These are phyloP conservation scores for Zygotorulaspora mrakii DNA, from an alignment of 1,139 yeast species.

Conservation along the genomic window DNA sequence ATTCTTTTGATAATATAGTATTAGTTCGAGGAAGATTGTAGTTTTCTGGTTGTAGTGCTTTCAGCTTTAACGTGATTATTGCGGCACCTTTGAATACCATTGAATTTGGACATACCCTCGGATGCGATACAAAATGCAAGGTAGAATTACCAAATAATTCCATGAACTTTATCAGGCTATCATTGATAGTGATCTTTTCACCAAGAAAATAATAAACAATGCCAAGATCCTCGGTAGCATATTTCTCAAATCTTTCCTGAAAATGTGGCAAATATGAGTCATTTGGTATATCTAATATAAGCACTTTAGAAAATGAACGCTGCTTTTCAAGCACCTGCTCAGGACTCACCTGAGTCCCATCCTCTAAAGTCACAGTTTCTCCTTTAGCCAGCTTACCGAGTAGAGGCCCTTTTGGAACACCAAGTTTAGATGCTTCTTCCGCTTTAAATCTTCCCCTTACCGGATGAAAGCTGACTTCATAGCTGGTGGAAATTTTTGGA, in stretches of 20 bases:
- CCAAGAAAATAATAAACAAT: conserved; percentile 75
- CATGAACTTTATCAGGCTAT: conserved; percentile 42
- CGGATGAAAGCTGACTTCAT: conserved; percentile 61
- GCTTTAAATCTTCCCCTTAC: conserved; percentile 75
- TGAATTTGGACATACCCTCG: conserved; percentile 56
- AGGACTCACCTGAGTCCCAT: conserved; percentile 60
- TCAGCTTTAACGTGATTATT: conserved; percentile 52
- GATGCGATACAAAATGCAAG: conserved; percentile 68
- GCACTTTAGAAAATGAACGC: conserved; percentile 53
- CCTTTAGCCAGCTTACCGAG: conserved; percentile 63
- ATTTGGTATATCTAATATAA: conserved; percentile 74
- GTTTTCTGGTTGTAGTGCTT: conserved; percentile 48
- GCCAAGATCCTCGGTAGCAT: conserved; percentile 41
- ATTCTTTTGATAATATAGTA: conserved; percentile 31
- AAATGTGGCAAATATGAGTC: conserved; percentile 42
- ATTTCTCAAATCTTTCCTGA: conserved; percentile 24
- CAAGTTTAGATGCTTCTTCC: conserved; percentile 60
- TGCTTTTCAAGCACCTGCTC: conserved; percentile 69
- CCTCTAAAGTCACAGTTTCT: conserved; percentile 50
- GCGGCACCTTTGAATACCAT: conserved; percentile 58
- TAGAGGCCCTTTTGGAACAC: conserved; percentile 62
- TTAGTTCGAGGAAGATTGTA: conserved; percentile 49
- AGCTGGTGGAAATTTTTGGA: conserved; percentile 46
- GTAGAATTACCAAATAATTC: conserved; percentile 43
- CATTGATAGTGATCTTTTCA: conserved; percentile 51